Evolutionary conservation across 2,329 filamentous ascomycete genomes (phyloP), one percentile per base, ranked within the genome.

Genomic region (Proliferodiscus dingleyae): DNA sequence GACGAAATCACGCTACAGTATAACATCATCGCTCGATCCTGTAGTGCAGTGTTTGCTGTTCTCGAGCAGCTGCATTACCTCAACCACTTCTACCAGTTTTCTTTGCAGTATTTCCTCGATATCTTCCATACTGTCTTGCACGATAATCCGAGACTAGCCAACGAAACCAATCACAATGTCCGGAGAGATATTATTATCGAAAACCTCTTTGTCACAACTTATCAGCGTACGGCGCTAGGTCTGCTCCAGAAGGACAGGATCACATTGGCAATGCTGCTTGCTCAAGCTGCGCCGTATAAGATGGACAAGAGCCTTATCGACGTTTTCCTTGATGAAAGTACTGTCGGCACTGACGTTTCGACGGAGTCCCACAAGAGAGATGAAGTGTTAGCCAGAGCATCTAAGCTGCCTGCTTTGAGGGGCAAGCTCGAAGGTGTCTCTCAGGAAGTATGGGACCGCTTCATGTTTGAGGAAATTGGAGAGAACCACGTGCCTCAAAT

Each of bases 11-110:
- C 94, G 30, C 80, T 86, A 56, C 86, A 95, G 66, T 98, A 98
- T 75, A 87, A 85, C 63, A 82, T 94, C 54, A 89, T 98, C 67
- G 93, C 93, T 46, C 81, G 84, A 59, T 91, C 93, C 33, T 98
- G 93, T 77, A 96, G 91, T 70, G 90, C 93, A 45, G 91, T 98
- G 33, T 98, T 97, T 65, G 89, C 94, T 24, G 87, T 98, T 11
- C 74, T 98, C 50, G 94, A 98, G 70, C 91, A 98, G 66, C 79
- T 98, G 47, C 91, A 97, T 68, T 94, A 96, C 64, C 83, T 98
- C 65, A 96, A 98, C 66, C 93, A 97, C 73, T 97, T 97, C 70
- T 98, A 98, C 68, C 94, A 97, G 65, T 98, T 98, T 75, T 98
- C 93, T 29, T 77, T 98, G 49, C 90, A 96, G 67, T 98, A 95